Evolutionary conservation across 306 rosid genomes (phyloP).

Genomic region (Lupinus albus): DNA sequence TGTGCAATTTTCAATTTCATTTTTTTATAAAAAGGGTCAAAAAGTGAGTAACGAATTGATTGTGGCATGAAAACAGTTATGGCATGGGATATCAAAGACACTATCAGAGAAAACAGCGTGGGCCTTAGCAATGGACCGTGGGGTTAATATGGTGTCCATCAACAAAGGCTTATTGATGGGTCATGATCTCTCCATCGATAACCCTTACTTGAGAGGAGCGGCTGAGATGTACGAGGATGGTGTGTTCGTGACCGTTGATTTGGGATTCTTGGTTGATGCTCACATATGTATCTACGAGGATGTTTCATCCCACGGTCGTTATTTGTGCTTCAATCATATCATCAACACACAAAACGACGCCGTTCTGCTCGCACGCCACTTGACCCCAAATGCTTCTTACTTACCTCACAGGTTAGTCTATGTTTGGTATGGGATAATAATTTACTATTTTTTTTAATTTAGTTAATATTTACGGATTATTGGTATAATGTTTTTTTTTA

Average conservation of each 20-base stretch:
- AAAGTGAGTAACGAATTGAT: constrained; percentile 12
- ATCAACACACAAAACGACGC: constrained; percentile 69
- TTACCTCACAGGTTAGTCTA: constrained; percentile 51
- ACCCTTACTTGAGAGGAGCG: constrained; percentile 82
- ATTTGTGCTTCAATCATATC: constrained; percentile 71
- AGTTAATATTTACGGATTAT: too few species aligned
- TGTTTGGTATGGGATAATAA: neutral
- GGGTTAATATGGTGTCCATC: constrained; percentile 74
- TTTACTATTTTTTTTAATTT: too few species aligned
- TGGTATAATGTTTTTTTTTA: too few species aligned
- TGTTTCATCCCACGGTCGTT: constrained; percentile 85
- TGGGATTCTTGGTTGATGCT: constrained; percentile 59
- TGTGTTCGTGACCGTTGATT: constrained; percentile 75
- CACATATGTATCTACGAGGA: constrained; percentile 73
- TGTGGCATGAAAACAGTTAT: constrained; percentile 51
- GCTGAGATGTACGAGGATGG: constrained; percentile 97
- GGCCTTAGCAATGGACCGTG: constrained; percentile 93
- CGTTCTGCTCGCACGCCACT: constrained; percentile 58
- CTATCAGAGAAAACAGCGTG: constrained; percentile 80
- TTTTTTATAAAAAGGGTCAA: neutral
- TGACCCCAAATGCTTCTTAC: constrained; percentile 52
- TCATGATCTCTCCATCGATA: constrained; percentile 52
- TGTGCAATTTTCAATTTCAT: too few species aligned
- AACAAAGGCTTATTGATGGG: constrained; percentile 58
- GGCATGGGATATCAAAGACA: constrained; percentile 94